Evolutionary conservation across 805 yeast genomes (phyloP), one percentile per base, ranked within the genome.

Genomic region (Saturnispora silvae): DNA sequence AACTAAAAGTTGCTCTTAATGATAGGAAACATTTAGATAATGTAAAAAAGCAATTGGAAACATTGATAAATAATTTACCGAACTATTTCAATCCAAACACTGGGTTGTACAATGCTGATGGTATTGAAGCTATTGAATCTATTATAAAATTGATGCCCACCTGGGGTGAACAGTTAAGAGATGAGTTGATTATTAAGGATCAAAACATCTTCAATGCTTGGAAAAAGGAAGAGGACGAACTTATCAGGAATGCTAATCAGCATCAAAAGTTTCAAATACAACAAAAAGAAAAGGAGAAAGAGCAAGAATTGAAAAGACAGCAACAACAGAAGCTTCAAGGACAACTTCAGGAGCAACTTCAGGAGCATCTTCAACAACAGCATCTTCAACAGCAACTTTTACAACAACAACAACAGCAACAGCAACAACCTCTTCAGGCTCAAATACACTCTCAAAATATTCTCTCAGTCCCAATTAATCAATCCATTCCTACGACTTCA

Each of bases 151-250:
- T 58, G 14, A 48, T 46, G 25, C 61, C 61, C 7, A 53, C 50
- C 23, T 59, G 61, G 61, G 50, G 52, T 35, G 44, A 40, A 19
- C 53, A 53, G 15, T 23, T 64, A 17, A 46, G 39, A 30, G 34
- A 36, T 25, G 39, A 36, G 16, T 31, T 36, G 27, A 36, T 36
- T 20, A 36, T 36, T 16, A 36, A 36, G n/a, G 39, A 36, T 20
- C 39, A 36, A 27, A 30, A 36, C 14, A 31, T 36, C 5, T 36
- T 36, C 8, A 36, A 36, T 24, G 16, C 24, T 11, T 36, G 39
- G 39, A 60, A 40, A 51, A 53, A 25, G 67, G 63, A 39, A 59
- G 52, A 22, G 44, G 47, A 10, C 50, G 54, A 26, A 52, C 60
- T 37, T 46, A 52, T 16, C 40, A 49, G 14, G 44, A 40, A 36